phyloP scores from a whole-genome alignment of 169 alveolate species.

The Cyclospora cayetanensis region DNA sequence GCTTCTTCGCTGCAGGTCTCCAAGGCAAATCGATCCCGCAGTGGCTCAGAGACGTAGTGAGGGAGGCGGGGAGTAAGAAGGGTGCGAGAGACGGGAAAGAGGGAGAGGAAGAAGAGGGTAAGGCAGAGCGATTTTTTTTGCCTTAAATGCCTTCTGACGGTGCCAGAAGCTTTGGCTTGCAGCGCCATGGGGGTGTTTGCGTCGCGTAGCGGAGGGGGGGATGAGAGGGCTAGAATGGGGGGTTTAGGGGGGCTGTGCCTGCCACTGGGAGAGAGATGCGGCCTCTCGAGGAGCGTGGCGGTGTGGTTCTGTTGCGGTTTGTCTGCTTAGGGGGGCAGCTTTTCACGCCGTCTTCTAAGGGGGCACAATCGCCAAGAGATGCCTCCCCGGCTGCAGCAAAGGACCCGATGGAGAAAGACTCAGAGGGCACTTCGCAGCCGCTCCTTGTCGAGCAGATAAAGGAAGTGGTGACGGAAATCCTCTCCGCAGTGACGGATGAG shows the following conservation, averaged over 20 bases:
- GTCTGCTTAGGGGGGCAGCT: background rate
- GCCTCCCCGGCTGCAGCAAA: background rate
- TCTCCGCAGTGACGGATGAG: conserved; percentile 62
- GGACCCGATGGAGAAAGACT: background rate
- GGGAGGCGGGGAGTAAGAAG: background rate
- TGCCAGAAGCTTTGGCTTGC: too few relatives aligned
- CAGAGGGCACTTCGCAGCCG: background rate
- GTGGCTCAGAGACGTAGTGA: conserved; percentile 62
- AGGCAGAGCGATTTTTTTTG: background rate
- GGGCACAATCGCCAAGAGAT: background rate
- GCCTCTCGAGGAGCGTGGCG: too few relatives aligned
- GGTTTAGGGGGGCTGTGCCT: too few relatives aligned
- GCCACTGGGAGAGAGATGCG: too few relatives aligned
- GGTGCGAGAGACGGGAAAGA: background rate
- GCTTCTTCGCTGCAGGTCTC: background rate
- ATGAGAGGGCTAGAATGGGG: background rate
- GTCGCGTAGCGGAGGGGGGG: too few relatives aligned
- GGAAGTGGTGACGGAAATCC: conserved; percentile 63
- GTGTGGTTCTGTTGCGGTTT: background rate
- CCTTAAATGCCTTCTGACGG: too few relatives aligned
- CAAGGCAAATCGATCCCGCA: background rate
- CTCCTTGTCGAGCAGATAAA: conserved; percentile 50
- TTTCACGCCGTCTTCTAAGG: background rate
- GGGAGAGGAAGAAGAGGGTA: conserved; percentile 26
- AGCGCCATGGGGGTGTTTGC: too few relatives aligned